A percentile compares a stretch with the other conserved stretches of the same genome.
Conservation (phyloP, 805 yeast species). For the Saturnispora halmiae region DNA sequence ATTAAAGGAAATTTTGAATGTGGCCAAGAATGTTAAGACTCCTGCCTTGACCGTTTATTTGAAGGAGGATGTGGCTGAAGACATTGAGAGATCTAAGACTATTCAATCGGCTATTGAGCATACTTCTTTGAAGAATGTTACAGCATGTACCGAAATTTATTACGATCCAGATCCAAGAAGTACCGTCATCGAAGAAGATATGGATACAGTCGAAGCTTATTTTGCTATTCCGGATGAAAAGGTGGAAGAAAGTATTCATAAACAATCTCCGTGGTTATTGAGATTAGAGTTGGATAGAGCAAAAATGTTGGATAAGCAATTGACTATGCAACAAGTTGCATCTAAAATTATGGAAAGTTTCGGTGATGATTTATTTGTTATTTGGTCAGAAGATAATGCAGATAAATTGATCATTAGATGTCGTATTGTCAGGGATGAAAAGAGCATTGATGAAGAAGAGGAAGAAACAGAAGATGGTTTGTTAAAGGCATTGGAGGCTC, state of each 20-base stretch:
- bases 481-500: slow-evolving; percentile 88
- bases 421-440: slow-evolving; percentile 96
- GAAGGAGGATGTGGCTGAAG: slow-evolving; percentile 68
- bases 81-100: slow-evolving; percentile 88
- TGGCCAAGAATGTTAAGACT: slow-evolving; percentile 97
- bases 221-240: slow-evolving; percentile 97
- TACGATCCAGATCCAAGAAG: slow-evolving; percentile 97
- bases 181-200: slow-evolving; percentile 94
- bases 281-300: slow-evolving; percentile 98
- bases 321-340: slow-evolving; percentile 97
- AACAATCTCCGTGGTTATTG: slow-evolving; percentile 96
- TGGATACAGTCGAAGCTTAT: slow-evolving; percentile 94
- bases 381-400: slow-evolving; percentile 99
- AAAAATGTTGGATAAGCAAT: slow-evolving; percentile 94
- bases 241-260: slow-evolving; percentile 86
- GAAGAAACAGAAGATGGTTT: slow-evolving; percentile 97
- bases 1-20: slow-evolving; percentile 94
- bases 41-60: slow-evolving; percentile 97
- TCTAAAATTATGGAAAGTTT: slow-evolving; percentile 87
- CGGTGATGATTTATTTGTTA: slow-evolving; percentile 90
- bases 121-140: slow-evolving; percentile 87
- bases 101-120: slow-evolving; percentile 97
- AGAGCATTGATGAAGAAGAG: slow-evolving; percentile 83
- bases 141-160: slow-evolving; percentile 94
- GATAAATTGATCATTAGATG: slow-evolving; percentile 95